These are phyloP conservation scores for Amaranthus hypochondriacus DNA, from an alignment of 148 eudicot species.

Conservation along the genomic window DNA sequence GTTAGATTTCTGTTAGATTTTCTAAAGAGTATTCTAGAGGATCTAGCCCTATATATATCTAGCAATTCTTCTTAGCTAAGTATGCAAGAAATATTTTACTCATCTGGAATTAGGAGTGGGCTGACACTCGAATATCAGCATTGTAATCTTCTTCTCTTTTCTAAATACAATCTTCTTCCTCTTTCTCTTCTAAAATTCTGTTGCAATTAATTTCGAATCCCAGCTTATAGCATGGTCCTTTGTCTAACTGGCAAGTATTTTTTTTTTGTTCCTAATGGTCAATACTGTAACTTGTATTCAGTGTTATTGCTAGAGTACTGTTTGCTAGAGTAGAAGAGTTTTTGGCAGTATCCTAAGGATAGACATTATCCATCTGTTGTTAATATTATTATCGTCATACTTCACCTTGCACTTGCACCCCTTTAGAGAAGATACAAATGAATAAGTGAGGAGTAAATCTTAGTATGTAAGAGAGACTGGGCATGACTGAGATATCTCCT, in stretches of 20 bases:
- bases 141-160: too few species aligned
- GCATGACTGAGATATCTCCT: neutral
- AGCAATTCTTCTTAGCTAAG: too few species aligned
- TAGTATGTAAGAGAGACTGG: neutral
- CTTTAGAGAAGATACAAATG: neutral
- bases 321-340: neutral
- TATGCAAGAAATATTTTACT: too few species aligned
- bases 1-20: too few species aligned
- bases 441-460: neutral
- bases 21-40: too few species aligned
- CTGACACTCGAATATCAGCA: too few species aligned
- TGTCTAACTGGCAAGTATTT: neutral
- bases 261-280: neutral
- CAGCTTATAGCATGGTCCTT: neutral
- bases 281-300: neutral
- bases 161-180: too few species aligned
- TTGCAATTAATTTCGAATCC: too few species aligned
- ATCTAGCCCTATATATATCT: too few species aligned
- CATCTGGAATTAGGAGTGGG: too few species aligned
- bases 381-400: neutral
- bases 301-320: neutral
- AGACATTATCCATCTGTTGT: neutral
- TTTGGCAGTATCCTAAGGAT: neutral
- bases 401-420: neutral
- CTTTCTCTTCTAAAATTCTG: too few species aligned